Percentiles rank a stretch among this genome's conserved stretches.
phyloP scores from a whole-genome alignment of 352 stramenopile genomes.

The Saprolegnia parasitica region DNA sequence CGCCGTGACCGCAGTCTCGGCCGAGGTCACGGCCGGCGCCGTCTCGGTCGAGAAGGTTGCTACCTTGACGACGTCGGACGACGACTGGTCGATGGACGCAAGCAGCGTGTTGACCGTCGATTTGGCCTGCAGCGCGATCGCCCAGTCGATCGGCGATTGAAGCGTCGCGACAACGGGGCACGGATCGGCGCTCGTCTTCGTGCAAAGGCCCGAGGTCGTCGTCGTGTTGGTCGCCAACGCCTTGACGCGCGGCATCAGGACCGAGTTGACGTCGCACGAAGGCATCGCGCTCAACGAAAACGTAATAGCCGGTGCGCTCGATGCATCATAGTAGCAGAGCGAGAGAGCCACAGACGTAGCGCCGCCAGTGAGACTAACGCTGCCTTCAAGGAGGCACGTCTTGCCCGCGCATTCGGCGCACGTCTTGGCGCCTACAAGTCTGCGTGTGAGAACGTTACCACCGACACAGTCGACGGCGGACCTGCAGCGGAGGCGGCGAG shows the following conservation, averaged over 20 bases:
- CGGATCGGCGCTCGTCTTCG: slow-evolving; percentile 30
- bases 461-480: not conserved
- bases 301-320: slow-evolving; percentile 33
- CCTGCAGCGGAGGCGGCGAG: not conserved
- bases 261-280: slow-evolving; percentile 42
- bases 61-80: slow-evolving; percentile 29
- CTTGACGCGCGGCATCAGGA: slow-evolving; percentile 40
- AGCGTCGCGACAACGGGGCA: slow-evolving; percentile 56
- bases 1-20: slow-evolving; percentile 37
- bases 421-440: slow-evolving; percentile 34
- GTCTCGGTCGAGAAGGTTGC: slow-evolving; percentile 49
- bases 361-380: slow-evolving; percentile 36
- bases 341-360: slow-evolving; percentile 43
- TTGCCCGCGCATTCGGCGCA: slow-evolving; percentile 52
- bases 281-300: slow-evolving; percentile 36
- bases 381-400: slow-evolving; percentile 56
- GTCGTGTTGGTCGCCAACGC: slow-evolving; percentile 31
- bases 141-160: slow-evolving; percentile 53
- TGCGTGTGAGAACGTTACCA: not conserved
- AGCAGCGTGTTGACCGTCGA: slow-evolving; percentile 5
- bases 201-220: slow-evolving; percentile 36
- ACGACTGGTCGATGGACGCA: not conserved
- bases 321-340: slow-evolving; percentile 62
- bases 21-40: slow-evolving; percentile 32
- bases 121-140: slow-evolving; percentile 1